These are phyloP conservation scores for Xylaria sp. DNA, from an alignment of 2,329 filamentous ascomycete genomes.

Conservation along the genomic window DNA sequence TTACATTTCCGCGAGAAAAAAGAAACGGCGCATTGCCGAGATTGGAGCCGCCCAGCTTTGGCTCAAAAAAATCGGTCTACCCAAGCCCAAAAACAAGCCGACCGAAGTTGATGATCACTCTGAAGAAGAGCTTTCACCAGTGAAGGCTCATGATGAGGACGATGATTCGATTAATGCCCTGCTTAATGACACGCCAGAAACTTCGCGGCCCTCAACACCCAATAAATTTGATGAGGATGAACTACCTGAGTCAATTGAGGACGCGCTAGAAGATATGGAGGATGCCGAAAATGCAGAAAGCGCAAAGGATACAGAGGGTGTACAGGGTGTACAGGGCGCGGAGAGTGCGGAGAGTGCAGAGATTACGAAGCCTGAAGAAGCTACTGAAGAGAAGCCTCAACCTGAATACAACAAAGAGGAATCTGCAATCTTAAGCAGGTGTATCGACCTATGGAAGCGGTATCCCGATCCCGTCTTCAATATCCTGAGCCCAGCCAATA, in stretches of 20 bases:
- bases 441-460: slow-evolving; percentile 72
- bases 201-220: slow-evolving; percentile 55
- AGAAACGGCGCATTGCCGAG: slow-evolving; percentile 78
- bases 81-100: slow-evolving; percentile 53
- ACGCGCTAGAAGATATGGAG: slow-evolving; percentile 24
- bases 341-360: slow-evolving; percentile 17
- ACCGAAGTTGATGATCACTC: slow-evolving; percentile 51
- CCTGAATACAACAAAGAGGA: slow-evolving; percentile 61
- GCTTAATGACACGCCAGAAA: slow-evolving; percentile 66
- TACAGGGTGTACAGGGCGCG: slow-evolving; percentile 9
- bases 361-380: slow-evolving; percentile 16
- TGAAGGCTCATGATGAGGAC: slow-evolving; percentile 53
- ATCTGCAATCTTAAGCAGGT: slow-evolving; percentile 61
- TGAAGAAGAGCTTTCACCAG: slow-evolving; percentile 50
- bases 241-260: slow-evolving; percentile 38
- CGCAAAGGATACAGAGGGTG: slow-evolving; percentile 1
- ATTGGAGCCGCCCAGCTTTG: slow-evolving; percentile 79
- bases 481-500: slow-evolving; percentile 70
- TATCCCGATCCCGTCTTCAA: slow-evolving; percentile 66
- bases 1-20: slow-evolving; percentile 79
- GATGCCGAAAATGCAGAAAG: slow-evolving; percentile 9
- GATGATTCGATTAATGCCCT: slow-evolving; percentile 67
- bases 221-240: slow-evolving; percentile 41
- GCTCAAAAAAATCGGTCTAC: slow-evolving; percentile 67
- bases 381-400: slow-evolving; percentile 35